Evolutionary conservation across 1,284 basidiomycete genomes (phyloP).

Genomic region (Sphaerobolus stellatus): DNA sequence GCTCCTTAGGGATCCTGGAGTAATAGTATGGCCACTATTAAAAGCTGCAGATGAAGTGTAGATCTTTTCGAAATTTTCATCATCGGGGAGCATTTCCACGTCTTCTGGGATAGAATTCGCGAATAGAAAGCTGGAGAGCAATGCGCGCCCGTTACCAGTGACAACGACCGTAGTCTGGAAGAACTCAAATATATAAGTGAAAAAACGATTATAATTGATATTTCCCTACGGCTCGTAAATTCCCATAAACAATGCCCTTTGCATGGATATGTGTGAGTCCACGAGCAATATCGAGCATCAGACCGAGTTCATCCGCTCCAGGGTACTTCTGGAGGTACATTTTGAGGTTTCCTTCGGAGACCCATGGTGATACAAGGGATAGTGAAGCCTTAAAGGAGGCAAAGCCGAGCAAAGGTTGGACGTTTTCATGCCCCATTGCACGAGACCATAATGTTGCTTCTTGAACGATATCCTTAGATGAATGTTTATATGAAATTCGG

Average conservation of each 20-base stretch:
- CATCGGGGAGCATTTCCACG: too few relatives aligned
- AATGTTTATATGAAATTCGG: too few relatives aligned
- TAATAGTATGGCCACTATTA: too few relatives aligned
- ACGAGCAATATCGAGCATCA: constrained; percentile 7
- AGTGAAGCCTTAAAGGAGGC: background rate
- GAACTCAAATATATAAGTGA: background rate
- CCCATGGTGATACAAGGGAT: constrained; percentile 9
- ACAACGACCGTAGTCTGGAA: constrained; percentile 5
- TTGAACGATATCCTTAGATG: background rate
- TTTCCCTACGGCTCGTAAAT: constrained; percentile 1
- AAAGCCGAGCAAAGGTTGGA: constrained; percentile 7
- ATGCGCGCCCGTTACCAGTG: background rate
- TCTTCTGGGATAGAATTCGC: background rate
- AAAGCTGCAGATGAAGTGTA: too few relatives aligned
- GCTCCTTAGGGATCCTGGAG: background rate
- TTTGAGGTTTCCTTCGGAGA: background rate
- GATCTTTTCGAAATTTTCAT: too few relatives aligned
- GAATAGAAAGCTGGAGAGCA: constrained; percentile 9
- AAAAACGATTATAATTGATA: background rate
- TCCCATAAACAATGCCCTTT: constrained; percentile 5
- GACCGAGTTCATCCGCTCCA: background rate
- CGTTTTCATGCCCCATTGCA: constrained; percentile 6
- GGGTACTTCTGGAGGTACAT: background rate
- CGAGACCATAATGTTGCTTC: constrained; percentile 1
- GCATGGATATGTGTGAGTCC: constrained; percentile 6